Base-by-base conservation (phyloP, 768 basidiomycete genomes). In the Panaeolus cyanescens region DNA sequence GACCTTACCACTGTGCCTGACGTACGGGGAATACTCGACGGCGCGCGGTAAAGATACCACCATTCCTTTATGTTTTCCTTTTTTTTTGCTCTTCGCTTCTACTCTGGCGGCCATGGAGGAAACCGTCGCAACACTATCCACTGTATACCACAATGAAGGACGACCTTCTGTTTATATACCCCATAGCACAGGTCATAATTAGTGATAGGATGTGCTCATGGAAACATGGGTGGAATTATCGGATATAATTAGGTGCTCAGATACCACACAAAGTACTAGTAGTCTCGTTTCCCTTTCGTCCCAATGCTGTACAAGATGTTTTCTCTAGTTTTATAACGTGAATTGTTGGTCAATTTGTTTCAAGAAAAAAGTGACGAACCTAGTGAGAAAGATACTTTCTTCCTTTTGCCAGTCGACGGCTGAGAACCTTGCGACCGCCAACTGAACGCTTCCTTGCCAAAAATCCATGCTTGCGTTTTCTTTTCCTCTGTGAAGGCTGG, bases 381-480 rank as follows among this genome's bases (percentile, higher is more conserved):
- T 78, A 98, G 76, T 98, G 95, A 58, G 84, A 88, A 64, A 97
- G 77, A 74, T 83, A 91, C 75, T 85, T 85, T 61, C 96, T 83
- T 8, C 93, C 92, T 78, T 91, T 95, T 33, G 79, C 80, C 64
- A 84, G 79, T 59, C 96, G 84, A 57, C 91, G 81, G 22, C 73
- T 81, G 56, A 98, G 77, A 40, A 93, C 84, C 67, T 84, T 92
- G 64, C 89, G 84, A 2, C 94, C 95, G 33, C 84, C 79, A 22
- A 83, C 81, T 8, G 81, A 85, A 66, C 83, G 82, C 73, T 90
- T 87, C 61, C 95, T 78, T 0, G 89, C 84, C 32, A 99, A 82
- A 74, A 96, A 99, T 5, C 96, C 96, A 71, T 93, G 92, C 72
- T 90, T 94, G 67, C 94, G 83, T 80, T 99, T 99, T 66, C 96